Base-by-base conservation (phyloP, 345 rosid genomes). In the Nasturtium officinale region DNA sequence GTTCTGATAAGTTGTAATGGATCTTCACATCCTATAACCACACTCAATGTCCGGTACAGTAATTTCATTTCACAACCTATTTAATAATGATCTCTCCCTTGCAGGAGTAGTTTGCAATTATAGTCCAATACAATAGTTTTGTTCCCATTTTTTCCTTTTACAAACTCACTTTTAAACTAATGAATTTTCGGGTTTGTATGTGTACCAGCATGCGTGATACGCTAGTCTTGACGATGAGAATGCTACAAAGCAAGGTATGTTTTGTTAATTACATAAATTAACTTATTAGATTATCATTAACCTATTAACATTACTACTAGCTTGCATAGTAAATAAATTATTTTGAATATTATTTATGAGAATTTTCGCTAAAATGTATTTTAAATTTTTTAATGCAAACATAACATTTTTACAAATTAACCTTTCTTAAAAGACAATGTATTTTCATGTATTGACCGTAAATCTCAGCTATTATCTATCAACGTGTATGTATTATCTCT, bases 1-100 rank as follows among this genome's bases (percentile, higher is more conserved):
- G 92, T 93, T 73, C 80, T 90, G 29, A 83, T 89, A 65, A 80
- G 87, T 80, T 84, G 84, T 33, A 84, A 84, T 82, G 98, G 96
- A 71, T 87, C 92, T 58, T 89, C 86, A 64, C 80, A 54, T 84
- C 94, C 97, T 76, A 75, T 89, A 48, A 86, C 73, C 76, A 84
- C 97, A 58, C 76, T 78, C 62, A 68, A 68, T 59, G 82, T 87
- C 77, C 76, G 97, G 98, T 90, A 84, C 13, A 51, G 28, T 5
- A 13, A 18, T 13, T n/a, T 40, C 35, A 1, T 37, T 20, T 26
- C 1, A 0, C 3, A 40, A 40, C 45, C 45, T 40, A 12, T 40
- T 40, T 40, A 3, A 6, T 1, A 40, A 3, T 37, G 25, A 37
- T 37, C 42, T 37, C 42, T 37, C 4, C 11, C 42, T 37, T 37